Evolutionary conservation across 1,284 basidiomycete species (phyloP).

Genomic region (Mycosarcoma mackinlayi): DNA sequence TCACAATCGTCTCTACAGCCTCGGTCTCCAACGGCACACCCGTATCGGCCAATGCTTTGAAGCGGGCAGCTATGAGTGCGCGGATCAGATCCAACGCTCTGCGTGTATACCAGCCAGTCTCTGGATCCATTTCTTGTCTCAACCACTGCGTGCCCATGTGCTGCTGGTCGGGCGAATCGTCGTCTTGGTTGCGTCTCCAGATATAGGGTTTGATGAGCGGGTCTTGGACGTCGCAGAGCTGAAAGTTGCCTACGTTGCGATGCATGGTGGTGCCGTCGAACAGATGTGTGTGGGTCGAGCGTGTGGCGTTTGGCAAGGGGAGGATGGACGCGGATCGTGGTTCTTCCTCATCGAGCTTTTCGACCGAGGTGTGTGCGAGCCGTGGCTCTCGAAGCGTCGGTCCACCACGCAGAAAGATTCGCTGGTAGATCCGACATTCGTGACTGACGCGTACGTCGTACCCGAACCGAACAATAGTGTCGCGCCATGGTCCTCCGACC

Average conservation of each 20-base stretch:
- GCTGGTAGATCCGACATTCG: constrained; percentile 74
- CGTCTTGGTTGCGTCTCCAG: constrained; percentile 12
- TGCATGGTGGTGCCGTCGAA: constrained; percentile 86
- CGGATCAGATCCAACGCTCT: constrained; percentile 53
- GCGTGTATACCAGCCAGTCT: constrained; percentile 56
- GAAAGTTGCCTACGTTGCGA: constrained; percentile 87
- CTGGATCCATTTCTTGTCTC: constrained; percentile 15
- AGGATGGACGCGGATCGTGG: no score
- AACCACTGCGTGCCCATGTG: constrained; percentile 19
- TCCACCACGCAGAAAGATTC: constrained; percentile 44
- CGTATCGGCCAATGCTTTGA: constrained; percentile 39
- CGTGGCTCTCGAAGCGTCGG: background rate
- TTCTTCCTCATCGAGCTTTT: constrained; percentile 9
- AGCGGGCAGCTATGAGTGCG: constrained; percentile 36
- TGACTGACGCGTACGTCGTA: constrained; percentile 86
- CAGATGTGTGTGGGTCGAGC: constrained; percentile 75
- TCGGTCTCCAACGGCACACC: constrained; percentile 6
- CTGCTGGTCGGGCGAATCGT: background rate
- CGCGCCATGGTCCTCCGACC: constrained; percentile 91
- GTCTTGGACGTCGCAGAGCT: constrained; percentile 90
- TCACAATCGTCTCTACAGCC: constrained; percentile 10
- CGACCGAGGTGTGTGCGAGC: background rate
- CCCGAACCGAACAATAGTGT: constrained; percentile 84
- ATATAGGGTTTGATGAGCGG: constrained; percentile 71
- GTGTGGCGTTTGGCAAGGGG: background rate